Conservation (phyloP, 2,329 filamentous ascomycete species). For the Phyllosticta citriasiana region DNA sequence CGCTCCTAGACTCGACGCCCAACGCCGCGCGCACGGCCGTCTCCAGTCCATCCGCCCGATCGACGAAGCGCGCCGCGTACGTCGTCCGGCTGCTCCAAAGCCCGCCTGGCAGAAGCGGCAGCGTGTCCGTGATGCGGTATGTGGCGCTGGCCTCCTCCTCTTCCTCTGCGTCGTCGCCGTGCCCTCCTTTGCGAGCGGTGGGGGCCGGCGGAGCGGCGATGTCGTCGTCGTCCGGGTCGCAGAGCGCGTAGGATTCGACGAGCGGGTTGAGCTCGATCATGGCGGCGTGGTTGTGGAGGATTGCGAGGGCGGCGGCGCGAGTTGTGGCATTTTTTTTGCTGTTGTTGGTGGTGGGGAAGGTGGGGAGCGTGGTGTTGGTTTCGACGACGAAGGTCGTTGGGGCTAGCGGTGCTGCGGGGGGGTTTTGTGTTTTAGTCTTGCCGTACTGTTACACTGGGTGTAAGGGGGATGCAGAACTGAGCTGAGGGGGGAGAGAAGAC, state of each 20-base stretch:
- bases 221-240: background rate
- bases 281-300: constrained; percentile 3
- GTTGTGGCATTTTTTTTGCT: background rate
- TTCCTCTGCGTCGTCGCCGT: no score
- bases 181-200: no score
- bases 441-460: no score
- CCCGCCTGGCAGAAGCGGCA: background rate
- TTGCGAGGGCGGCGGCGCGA: background rate
- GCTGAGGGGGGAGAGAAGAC: no score
- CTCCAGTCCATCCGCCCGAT: background rate
- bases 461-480: no score
- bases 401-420: no score
- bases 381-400: no score
- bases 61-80: background rate
- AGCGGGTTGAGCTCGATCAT: constrained; percentile 3
- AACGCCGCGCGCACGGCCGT: background rate
- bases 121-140: background rate
- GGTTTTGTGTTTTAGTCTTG: no score
- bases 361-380: no score
- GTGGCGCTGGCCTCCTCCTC: background rate
- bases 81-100: background rate
- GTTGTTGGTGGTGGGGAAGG: no score
- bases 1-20: background rate
- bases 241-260: background rate
- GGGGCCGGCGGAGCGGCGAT: background rate